Evolutionary conservation across 2,329 filamentous ascomycete species (phyloP).

Genomic region (Aspergillus hiratsukae): DNA sequence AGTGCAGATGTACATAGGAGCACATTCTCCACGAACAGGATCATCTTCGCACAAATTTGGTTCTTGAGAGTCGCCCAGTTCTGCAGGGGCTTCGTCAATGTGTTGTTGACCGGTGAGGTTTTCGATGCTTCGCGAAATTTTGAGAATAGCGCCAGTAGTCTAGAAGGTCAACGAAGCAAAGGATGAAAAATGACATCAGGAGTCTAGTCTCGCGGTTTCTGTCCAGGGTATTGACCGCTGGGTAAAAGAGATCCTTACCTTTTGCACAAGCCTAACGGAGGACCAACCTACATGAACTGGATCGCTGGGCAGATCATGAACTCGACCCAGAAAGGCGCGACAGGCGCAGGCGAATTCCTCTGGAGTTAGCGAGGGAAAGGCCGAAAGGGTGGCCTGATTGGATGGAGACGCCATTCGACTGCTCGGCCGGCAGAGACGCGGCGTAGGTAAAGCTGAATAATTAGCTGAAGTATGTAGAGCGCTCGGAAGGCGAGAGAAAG

Average conservation of each 20-base stretch:
- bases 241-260: conserved; percentile 19
- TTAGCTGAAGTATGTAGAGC: background rate
- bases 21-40: conserved; percentile 20
- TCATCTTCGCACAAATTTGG: conserved; percentile 24
- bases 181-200: conserved; percentile 1
- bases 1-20: conserved; percentile 4
- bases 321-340: conserved; percentile 50
- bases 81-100: conserved; percentile 8
- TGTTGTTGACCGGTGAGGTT: conserved; percentile 1
- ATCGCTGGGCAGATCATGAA: conserved; percentile 48
- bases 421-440: conserved; percentile 9
- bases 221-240: background rate
- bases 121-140: conserved; percentile 25
- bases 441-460: conserved; percentile 8
- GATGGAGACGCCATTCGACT: conserved; percentile 11
- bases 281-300: conserved; percentile 52
- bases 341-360: conserved; percentile 64
- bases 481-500: conserved; percentile 7
- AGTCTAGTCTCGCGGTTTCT: background rate
- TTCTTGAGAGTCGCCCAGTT: conserved; percentile 11
- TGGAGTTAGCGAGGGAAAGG: conserved; percentile 57
- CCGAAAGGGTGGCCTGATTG: conserved; percentile 15
- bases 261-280: conserved; percentile 25
- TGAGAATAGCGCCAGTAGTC: conserved; percentile 24
- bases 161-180: conserved; percentile 15